phyloP scores from a whole-genome alignment of 1,284 basidiomycete species.

The Rhodotorula sp. region DNA sequence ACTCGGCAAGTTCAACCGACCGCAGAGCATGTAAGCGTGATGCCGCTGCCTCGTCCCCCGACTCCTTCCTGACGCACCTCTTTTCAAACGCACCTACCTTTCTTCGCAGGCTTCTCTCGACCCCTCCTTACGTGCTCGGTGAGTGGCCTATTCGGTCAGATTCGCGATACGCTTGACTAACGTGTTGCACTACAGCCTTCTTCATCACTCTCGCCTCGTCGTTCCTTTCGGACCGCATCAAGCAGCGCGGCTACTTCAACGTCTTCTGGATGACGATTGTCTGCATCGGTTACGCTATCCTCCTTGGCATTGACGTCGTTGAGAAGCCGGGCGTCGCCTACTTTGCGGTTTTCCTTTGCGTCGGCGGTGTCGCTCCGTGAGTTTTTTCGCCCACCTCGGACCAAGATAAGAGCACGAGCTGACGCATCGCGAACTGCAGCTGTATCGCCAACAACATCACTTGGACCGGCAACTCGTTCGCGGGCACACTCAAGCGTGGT shows the following conservation, averaged over 20 bases:
- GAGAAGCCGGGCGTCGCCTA: slow-evolving; percentile 26
- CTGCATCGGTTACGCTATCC: slow-evolving; percentile 31
- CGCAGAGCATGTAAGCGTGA: slow-evolving; percentile 48
- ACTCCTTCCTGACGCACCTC: slow-evolving; percentile 46
- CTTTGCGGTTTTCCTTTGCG: slow-evolving; percentile 39
- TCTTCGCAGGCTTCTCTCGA: slow-evolving; percentile 48
- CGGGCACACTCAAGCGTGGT: slow-evolving; percentile 44
- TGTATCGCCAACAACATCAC: slow-evolving; percentile 2
- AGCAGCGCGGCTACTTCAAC: slow-evolving; percentile 29
- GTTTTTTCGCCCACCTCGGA: slow-evolving; percentile 22
- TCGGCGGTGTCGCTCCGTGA: slow-evolving; percentile 33
- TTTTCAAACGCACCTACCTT: slow-evolving; percentile 27
- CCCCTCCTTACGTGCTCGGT: slow-evolving; percentile 46
- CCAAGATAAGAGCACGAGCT: slow-evolving; percentile 43
- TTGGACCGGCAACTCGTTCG: slow-evolving; percentile 10
- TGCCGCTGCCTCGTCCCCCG: slow-evolving; percentile 25
- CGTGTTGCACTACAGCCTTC: no score
- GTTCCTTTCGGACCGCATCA: slow-evolving; percentile 24
- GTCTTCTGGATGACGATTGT: slow-evolving; percentile 34
- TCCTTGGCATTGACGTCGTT: slow-evolving; percentile 16
- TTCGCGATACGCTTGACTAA: no score
- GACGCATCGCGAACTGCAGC: not conserved
- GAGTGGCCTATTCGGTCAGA: not conserved
- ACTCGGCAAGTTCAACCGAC: slow-evolving; percentile 50
- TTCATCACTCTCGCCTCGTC: slow-evolving; percentile 17